These are phyloP conservation scores for Citrullus mucosospermus DNA, from an alignment of 306 rosid species.

Conservation along the genomic window DNA sequence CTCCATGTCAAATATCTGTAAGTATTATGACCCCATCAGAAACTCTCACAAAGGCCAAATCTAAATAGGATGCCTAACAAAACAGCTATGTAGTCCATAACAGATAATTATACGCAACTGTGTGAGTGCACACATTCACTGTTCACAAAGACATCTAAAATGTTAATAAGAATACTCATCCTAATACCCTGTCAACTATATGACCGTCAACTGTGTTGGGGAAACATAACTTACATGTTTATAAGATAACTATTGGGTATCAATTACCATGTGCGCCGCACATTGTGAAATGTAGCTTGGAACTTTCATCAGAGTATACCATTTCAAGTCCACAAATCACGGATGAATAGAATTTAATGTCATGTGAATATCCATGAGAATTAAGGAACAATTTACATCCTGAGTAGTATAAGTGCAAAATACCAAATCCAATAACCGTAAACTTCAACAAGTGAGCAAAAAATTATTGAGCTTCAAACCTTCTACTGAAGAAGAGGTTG, in stretches of 20 bases:
- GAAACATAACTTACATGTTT: background rate
- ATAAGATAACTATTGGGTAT: too few relatives aligned
- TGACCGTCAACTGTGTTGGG: background rate
- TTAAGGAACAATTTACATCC: background rate
- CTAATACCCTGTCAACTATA: background rate
- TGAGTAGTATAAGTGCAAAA: background rate
- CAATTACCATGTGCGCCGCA: background rate
- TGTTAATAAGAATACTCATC: background rate
- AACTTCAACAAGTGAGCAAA: background rate
- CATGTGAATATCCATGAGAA: background rate
- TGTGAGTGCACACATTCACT: background rate
- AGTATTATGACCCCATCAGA: background rate
- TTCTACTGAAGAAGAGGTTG: slow-evolving; percentile 58
- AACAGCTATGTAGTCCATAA: background rate
- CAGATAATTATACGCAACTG: background rate
- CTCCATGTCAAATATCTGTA: background rate
- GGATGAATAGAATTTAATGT: background rate
- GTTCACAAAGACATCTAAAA: background rate
- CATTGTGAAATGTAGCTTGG: background rate
- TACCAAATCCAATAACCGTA: background rate
- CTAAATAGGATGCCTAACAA: background rate
- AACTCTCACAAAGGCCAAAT: background rate
- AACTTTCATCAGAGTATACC: background rate
- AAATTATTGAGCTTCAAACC: slow-evolving; percentile 24
- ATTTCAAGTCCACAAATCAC: background rate